Base-by-base conservation (phyloP, 2,329 filamentous ascomycete genomes). In the Colletotrichum shisoi region DNA sequence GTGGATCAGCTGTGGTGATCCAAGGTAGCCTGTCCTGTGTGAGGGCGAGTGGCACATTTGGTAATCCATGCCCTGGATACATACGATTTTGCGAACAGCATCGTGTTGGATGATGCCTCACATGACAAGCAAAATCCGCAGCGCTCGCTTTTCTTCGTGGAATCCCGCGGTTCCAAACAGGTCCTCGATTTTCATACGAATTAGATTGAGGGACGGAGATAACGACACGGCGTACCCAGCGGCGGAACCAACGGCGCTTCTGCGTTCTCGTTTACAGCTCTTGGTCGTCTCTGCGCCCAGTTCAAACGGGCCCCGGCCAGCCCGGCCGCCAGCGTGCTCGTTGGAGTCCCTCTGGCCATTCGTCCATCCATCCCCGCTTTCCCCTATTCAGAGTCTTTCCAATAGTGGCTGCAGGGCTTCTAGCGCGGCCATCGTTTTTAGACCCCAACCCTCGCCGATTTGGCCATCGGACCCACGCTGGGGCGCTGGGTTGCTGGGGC, bases 361-460 rank as follows among this genome's bases (percentile, higher is more conserved):
- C 11, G 15, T 39, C 34, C n/a, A 21, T 39, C 21, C 17, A n/a
- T 46, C 34, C n/a, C 48, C 21, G 39, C 52, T 51, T 61, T 52
- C 66, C 48, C n/a, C 57, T 59, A 39, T 49, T 21, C 57, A 49
- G 19, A 19, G 44, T 46, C 46, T 63, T 67, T 63, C 15, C 66
- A 68, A 68, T 67, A 62, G 62, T 57, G 62, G 56, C 62, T 68
- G 62, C 62, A 67, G 51, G 66, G 66, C 66, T 37, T 67, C 44
- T 57, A 39, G 27, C 40, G 51, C 46, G 42, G 49, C 31, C 54
- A 58, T 57, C 42, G 56, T 34, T 54, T 34, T 54, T 21, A 42
- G 44, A 42, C 19, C 61, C 48, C 54, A 52, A 34, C 40, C 27
- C 57, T 67, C 34, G 60, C 48, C 46, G 42, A 59, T 59, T 59